Evolutionary conservation across 2,329 filamentous ascomycete genomes (phyloP), one percentile per base, ranked within the genome.

Genomic region (Phialocephala sp.): DNA sequence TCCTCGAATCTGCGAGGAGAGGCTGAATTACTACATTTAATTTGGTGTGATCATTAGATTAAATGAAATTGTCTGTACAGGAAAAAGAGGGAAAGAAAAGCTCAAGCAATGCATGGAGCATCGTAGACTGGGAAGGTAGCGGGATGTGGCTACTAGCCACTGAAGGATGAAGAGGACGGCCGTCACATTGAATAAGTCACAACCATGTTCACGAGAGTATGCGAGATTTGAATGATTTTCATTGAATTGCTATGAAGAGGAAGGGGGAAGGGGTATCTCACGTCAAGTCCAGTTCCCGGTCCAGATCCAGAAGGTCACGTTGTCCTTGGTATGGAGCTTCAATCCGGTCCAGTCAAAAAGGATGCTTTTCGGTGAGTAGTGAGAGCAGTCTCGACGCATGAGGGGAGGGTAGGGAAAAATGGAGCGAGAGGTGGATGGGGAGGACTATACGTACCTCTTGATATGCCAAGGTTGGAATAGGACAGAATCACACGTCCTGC

Each of bases 281-380:
- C 47, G 22, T 32, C 20, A 52, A 52, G 22, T 52, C 47, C 47
- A 32, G 47, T 24, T 27, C 47, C 47, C 6, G 18, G 37, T 64
- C 54, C 60, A 61, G 58, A 57, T 64, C 61, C 65, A 59, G 59
- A 36, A 52, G 20, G 18, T 32, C 47, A 6, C 11, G 2, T 32
- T 2, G 47, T 52, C 8, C 24, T 18, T 5, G 9, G 22, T 24
- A 27, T 52, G 6, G 20, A 15, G 47, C 18, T 45, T 47, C 22
- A 20, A 9, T 52, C 20, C 47, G 8, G 47, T 32, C 47, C 20
- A 32, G 43, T 45, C n/a, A 4, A 20, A 8, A n/a, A 18, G 8
- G 24, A 54, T 70, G 72, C 73, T 75, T 74, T 74, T 50, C 66
- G 39, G 65, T 75, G 64, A 75, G 73, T 75, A 73, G 73, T 74